Percentiles rank a stretch among this genome's conserved stretches.
Evolutionary conservation across 73 alveolate genomes (phyloP).

Genomic region (Durusdinium trenchii): DNA sequence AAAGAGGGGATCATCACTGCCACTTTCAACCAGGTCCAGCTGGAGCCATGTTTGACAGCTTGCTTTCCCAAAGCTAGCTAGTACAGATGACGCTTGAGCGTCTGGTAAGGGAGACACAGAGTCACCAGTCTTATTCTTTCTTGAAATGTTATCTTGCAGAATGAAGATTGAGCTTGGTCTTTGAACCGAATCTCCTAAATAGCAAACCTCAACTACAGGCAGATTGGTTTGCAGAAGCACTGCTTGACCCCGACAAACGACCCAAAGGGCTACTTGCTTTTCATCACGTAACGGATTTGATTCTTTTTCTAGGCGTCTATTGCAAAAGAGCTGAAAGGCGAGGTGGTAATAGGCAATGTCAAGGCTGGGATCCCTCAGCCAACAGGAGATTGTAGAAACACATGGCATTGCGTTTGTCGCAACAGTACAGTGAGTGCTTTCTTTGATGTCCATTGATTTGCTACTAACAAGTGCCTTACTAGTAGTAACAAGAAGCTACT

Average conservation of each 20-base stretch:
- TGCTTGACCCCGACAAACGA: background rate
- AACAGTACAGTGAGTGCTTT: background rate
- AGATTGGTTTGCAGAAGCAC: background rate
- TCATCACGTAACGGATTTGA: background rate
- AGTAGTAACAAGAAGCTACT: no score
- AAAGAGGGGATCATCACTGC: constrained; percentile 7
- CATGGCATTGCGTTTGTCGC: background rate
- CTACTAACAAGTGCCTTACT: no score
- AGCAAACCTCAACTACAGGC: no score
- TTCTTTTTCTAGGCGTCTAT: background rate
- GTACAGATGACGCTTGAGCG: no score
- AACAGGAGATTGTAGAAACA: no score
- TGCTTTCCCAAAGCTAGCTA: no score
- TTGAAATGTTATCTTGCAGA: no score
- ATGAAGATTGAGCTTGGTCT: no score
- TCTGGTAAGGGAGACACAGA: no score
- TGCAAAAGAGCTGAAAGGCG: background rate
- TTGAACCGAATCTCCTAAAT: no score
- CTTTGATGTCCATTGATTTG: background rate
- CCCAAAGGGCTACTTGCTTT: background rate
- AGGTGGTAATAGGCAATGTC: background rate
- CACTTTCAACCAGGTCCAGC: constrained; percentile 27
- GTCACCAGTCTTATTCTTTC: no score
- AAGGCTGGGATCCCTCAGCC: no score
- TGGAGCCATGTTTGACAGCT: background rate